phyloP scores from a whole-genome alignment of 257 asterid genomes.

The Fraxinus quadrangulata region DNA sequence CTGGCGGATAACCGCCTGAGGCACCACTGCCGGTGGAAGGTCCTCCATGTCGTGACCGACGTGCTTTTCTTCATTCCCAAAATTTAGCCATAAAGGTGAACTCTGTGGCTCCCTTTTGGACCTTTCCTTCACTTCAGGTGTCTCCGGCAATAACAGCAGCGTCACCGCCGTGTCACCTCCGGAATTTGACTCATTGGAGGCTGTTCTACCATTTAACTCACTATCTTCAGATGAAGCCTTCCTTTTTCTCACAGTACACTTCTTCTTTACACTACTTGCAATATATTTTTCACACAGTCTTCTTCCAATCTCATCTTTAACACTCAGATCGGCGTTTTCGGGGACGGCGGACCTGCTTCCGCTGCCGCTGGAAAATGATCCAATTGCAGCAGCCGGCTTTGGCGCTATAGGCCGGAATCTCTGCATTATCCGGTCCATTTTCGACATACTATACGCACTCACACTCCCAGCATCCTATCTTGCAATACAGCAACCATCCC shows the following conservation, averaged over 20 bases:
- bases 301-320: conserved; percentile 4
- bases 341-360: background rate
- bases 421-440: conserved; percentile 58
- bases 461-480: conserved; percentile 44
- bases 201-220: background rate
- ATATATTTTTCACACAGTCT: conserved; percentile 34
- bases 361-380: conserved; percentile 29
- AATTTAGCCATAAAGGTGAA: conserved; percentile 47
- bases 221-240: conserved; percentile 39
- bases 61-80: conserved; percentile 26
- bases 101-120: background rate
- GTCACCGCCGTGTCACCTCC: conserved; percentile 41
- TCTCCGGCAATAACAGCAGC: conserved; percentile 30
- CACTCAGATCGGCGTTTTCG: conserved; percentile 17
- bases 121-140: conserved; percentile 18
- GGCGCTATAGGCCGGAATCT: conserved; percentile 82
- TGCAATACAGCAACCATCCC: conserved; percentile 76
- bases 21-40: background rate
- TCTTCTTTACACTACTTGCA: conserved; percentile 6
- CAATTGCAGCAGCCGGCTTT: conserved; percentile 45
- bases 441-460: conserved; percentile 27
- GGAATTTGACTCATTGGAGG: conserved; percentile 37
- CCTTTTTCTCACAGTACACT: conserved; percentile 24
- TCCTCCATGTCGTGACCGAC: conserved; percentile 13
- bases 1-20: background rate